Conservation (phyloP, 306 rosid species). For the Quercus alba region DNA sequence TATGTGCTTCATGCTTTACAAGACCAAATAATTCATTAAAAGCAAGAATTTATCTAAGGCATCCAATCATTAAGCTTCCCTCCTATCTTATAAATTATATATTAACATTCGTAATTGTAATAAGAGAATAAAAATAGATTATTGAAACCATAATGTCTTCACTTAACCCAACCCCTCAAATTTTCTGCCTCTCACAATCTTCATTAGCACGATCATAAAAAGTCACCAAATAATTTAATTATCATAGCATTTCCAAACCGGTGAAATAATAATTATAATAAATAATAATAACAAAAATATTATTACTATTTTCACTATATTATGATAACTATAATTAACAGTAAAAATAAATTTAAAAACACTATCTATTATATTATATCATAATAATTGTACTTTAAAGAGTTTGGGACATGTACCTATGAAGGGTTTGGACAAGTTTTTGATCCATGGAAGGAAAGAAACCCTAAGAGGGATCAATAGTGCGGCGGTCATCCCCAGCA, state of each 20-base stretch:
- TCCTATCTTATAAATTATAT: not conserved
- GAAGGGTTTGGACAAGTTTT: not conserved
- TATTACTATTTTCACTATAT: too few relatives aligned
- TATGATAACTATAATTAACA: not conserved
- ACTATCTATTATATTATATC: not conserved
- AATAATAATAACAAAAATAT: not conserved
- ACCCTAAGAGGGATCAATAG: conserved; percentile 80
- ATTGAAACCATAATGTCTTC: not conserved
- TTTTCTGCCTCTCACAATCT: not conserved
- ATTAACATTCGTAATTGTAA: not conserved
- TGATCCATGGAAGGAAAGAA: conserved; percentile 5
- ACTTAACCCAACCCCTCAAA: not conserved
- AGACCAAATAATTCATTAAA: not conserved
- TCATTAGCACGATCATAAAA: not conserved
- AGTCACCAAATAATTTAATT: not conserved
- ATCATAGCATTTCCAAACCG: not conserved
- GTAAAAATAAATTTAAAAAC: too few relatives aligned
- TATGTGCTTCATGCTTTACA: not conserved
- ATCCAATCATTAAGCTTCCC: not conserved
- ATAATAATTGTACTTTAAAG: not conserved
- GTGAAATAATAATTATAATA: not conserved
- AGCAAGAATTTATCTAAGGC: not conserved
- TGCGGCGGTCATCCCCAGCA: conserved; percentile 66
- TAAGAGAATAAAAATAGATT: not conserved
- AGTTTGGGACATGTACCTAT: not conserved